phyloP scores from a whole-genome alignment of 2,329 filamentous ascomycete genomes.

The Pseudocercospora macadamiae region DNA sequence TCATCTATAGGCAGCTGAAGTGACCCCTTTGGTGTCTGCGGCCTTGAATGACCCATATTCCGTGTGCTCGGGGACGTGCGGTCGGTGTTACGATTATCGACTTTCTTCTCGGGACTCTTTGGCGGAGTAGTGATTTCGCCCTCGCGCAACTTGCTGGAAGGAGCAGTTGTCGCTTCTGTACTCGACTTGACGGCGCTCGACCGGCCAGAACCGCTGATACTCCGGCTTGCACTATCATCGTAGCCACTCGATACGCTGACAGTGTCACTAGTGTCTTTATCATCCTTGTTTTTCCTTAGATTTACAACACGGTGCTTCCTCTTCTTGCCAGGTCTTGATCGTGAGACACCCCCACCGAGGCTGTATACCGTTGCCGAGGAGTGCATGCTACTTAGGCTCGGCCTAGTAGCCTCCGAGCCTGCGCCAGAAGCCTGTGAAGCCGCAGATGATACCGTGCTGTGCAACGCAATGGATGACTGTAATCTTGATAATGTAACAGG shows the following conservation, averaged over 20 bases:
- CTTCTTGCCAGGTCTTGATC: slow-evolving; percentile 68
- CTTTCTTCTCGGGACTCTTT: slow-evolving; percentile 46
- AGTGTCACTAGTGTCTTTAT: slow-evolving; percentile 54
- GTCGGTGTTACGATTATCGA: slow-evolving; percentile 35
- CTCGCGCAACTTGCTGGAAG: slow-evolving; percentile 32
- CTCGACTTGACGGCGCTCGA: slow-evolving; percentile 56
- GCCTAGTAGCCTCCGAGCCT: slow-evolving; percentile 68
- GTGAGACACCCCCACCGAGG: slow-evolving; percentile 62
- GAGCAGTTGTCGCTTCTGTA: slow-evolving; percentile 55
- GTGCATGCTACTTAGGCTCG: slow-evolving; percentile 65
- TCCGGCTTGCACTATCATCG: slow-evolving; percentile 39
- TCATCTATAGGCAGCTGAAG: slow-evolving; percentile 21
- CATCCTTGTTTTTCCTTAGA: slow-evolving; percentile 62
- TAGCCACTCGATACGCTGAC: slow-evolving; percentile 46
- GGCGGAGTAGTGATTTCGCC: slow-evolving; percentile 52
- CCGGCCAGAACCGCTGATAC: slow-evolving; percentile 32
- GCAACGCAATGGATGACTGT: slow-evolving; percentile 60
- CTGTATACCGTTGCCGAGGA: slow-evolving; percentile 55
- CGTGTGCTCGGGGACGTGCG: not conserved
- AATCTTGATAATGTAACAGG: slow-evolving; percentile 50
- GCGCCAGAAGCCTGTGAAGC: slow-evolving; percentile 67
- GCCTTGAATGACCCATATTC: slow-evolving; percentile 14
- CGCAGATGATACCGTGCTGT: slow-evolving; percentile 44
- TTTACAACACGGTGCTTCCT: slow-evolving; percentile 86
- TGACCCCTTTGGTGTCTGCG: slow-evolving; percentile 21